Base-by-base conservation (phyloP, 129 eudicot species). In the Saussurea involucrata region DNA sequence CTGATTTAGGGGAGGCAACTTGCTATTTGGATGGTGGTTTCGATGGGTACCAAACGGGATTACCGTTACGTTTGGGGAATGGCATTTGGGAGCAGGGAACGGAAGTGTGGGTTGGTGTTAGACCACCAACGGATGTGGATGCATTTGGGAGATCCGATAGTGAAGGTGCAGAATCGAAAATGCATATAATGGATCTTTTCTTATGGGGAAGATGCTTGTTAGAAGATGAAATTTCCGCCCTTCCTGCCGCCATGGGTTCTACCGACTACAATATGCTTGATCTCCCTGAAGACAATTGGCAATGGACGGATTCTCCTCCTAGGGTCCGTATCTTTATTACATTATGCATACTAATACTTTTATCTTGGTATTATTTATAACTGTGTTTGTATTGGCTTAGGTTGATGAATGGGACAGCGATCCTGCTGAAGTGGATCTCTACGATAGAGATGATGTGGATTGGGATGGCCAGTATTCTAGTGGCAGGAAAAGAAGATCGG, bases 401-500 rank as follows among this genome's bases (percentile, higher is more conserved):
- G 96, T 85, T 80, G 97, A 95, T 66, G 99, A 90, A 64, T 95
- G 99, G 99, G 99, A 95, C 66, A 95, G 99, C 68, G 99, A 92
- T 83, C 99, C 97, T 22, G 99, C 97, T 34, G 99, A 92, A 46
- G 99, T 95, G 64, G 99, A 95, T 87, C 85, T 95, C 40, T 95
- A 88, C 27, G 99, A 95, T 33, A 82, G 97, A 76, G 99, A 95
- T 73, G 99, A 95, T 75, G 91, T 92, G 18, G 99, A 95, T 57
- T 95, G 96, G 94, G 99, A 95, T 72, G 99, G 99, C 12, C 99
- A 95, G 58, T 95, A 95, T 77, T 95, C 99, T 18, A 95, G 99
- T 63, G 99, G 99, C 37, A 88, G 97, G 82, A 95, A 84, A 83
- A 81, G 96, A 68, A 87, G 96, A 75, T 87, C 95, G 7, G 99